These are phyloP conservation scores for Mycena galericulata DNA, from an alignment of 768 basidiomycete species.

Conservation along the genomic window DNA sequence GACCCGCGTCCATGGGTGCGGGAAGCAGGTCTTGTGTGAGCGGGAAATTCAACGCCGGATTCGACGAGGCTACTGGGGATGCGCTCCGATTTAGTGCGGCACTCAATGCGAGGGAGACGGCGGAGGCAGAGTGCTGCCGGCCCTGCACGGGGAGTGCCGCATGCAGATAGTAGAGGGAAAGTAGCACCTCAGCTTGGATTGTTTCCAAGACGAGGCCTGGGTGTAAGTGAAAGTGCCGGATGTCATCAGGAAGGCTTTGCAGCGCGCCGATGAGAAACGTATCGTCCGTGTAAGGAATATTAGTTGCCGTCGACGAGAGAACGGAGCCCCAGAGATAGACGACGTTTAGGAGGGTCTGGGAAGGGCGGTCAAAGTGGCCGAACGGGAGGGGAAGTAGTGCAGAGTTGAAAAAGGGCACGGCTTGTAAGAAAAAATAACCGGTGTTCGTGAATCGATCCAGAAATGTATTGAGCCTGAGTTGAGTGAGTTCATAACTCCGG, in stretches of 20 bases:
- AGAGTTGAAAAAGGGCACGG: constrained; percentile 59
- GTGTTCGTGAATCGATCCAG: constrained; percentile 12
- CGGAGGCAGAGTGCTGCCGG: too few species aligned
- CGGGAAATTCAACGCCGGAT: neutral
- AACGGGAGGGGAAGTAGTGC: constrained; percentile 62
- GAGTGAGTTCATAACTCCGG: too few species aligned
- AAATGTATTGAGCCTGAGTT: constrained; percentile 8
- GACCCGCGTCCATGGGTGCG: neutral
- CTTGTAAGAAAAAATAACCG: constrained; percentile 38
- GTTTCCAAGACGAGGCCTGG: too few species aligned
- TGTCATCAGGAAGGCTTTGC: too few species aligned
- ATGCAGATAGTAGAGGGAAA: neutral
- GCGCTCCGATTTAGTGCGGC: too few species aligned
- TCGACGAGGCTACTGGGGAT: too few species aligned
- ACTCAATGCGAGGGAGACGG: too few species aligned
- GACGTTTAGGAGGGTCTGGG: constrained; percentile 59
- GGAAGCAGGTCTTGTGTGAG: neutral
- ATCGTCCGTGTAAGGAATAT: too few species aligned
- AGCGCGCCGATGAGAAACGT: neutral
- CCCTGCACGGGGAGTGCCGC: too few species aligned
- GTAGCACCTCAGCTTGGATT: neutral
- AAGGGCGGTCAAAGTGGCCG: constrained; percentile 59
- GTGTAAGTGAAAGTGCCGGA: too few species aligned
- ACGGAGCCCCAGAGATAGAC: constrained; percentile 68
- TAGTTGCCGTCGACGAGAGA: too few species aligned